phyloP scores from a whole-genome alignment of 73 alveolate species.

The Uronychia setigera region DNA sequence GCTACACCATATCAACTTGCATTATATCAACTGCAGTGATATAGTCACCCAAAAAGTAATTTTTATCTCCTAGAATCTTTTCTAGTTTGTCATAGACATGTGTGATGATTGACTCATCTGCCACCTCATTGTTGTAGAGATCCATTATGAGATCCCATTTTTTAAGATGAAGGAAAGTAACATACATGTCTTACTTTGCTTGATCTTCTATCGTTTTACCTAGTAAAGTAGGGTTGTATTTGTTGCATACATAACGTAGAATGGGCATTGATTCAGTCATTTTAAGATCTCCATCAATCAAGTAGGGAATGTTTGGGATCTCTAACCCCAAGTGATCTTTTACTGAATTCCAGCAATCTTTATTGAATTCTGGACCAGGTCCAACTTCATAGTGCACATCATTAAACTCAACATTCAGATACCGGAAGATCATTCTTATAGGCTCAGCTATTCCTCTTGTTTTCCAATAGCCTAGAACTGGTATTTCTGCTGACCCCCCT shows the following conservation, averaged over 20 bases:
- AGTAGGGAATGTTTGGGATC: constrained; percentile 43
- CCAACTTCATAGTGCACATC: constrained; percentile 52
- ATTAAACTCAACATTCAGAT: constrained; percentile 41
- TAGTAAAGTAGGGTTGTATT: constrained; percentile 25
- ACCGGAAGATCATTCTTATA: constrained; percentile 41
- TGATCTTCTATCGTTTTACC: constrained; percentile 36
- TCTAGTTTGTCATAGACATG: too few species aligned
- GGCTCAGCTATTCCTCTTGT: constrained; percentile 60
- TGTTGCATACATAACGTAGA: constrained; percentile 2
- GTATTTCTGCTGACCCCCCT: too few species aligned
- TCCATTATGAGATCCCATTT: background rate
- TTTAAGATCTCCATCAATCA: constrained; percentile 45
- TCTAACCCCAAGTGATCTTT: constrained; percentile 29
- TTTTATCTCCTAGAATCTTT: constrained; percentile 6
- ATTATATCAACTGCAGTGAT: constrained; percentile 21
- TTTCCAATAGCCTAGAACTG: constrained; percentile 81
- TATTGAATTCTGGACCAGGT: background rate
- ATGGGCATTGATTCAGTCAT: constrained; percentile 40
- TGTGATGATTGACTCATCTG: too few species aligned
- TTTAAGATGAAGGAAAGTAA: background rate
- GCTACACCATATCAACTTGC: too few species aligned
- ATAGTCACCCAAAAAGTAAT: constrained; percentile 27
- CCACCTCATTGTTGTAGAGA: too few species aligned
- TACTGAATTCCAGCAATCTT: constrained; percentile 4
- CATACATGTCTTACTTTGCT: constrained; percentile 41